A percentile compares a stretch with the other conserved stretches of the same genome.
phyloP scores from a whole-genome alignment of 2,329 filamentous ascomycete genomes.

The Phyllosticta citribraziliensis region DNA sequence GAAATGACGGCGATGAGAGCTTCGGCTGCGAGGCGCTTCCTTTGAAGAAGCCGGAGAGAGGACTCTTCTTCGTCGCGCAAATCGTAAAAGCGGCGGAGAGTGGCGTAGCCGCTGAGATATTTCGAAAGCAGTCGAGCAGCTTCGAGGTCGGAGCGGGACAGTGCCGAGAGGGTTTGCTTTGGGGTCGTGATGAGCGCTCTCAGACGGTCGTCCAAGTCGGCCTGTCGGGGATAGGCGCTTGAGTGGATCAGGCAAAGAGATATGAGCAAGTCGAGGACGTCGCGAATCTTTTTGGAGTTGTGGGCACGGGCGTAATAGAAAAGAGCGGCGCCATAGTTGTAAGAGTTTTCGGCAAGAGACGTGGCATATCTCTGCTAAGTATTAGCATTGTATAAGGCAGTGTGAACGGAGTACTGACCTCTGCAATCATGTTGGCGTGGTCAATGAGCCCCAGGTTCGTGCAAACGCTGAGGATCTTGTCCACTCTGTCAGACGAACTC shows the following conservation, averaged over 20 bases:
- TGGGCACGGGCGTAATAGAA: constrained; percentile 88
- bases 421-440: constrained; percentile 71
- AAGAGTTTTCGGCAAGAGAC: constrained; percentile 58
- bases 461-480: constrained; percentile 72
- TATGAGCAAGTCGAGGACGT: constrained; percentile 77
- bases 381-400: neutral
- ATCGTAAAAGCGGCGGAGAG: constrained; percentile 80
- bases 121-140: constrained; percentile 76
- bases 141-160: constrained; percentile 66
- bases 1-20: constrained; percentile 75
- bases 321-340: constrained; percentile 75
- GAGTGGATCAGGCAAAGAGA: constrained; percentile 83
- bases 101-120: constrained; percentile 85
- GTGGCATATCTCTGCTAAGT: constrained; percentile 66
- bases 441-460: constrained; percentile 67
- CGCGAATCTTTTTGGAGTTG: constrained; percentile 65
- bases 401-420: constrained; percentile 49
- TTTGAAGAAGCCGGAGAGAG: constrained; percentile 43
- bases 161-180: constrained; percentile 58
- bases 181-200: constrained; percentile 60
- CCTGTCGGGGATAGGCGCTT: constrained; percentile 61
- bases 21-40: constrained; percentile 60
- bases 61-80: constrained; percentile 61
- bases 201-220: constrained; percentile 65
- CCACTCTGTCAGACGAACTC: constrained; percentile 60